Evolutionary conservation across 306 rosid genomes (phyloP).

Genomic region (Trichosanthes truncata): DNA sequence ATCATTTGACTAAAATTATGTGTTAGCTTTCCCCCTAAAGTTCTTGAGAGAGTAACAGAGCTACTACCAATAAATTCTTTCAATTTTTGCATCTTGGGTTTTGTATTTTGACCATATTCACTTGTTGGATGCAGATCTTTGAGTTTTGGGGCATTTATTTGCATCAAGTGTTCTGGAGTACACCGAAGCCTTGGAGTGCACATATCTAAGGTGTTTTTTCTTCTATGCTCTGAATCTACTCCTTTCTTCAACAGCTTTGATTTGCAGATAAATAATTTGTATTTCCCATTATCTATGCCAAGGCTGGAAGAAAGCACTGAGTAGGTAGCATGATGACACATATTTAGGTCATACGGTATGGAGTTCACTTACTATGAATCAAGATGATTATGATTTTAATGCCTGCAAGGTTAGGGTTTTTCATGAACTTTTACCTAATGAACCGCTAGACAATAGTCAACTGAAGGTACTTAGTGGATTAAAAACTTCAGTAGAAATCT

Average conservation of each 20-base stretch:
- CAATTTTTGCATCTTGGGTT: not conserved
- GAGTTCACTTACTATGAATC: not conserved
- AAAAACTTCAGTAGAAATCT: not conserved
- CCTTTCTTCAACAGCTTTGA: not conserved
- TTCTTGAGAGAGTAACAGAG: not conserved
- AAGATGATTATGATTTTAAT: not conserved
- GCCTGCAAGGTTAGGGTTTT: not conserved
- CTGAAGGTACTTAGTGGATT: not conserved
- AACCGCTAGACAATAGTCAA: not conserved
- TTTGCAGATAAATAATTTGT: not conserved
- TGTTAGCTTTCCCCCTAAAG: not conserved
- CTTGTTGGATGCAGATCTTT: slow-evolving; percentile 50
- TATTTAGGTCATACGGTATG: not conserved
- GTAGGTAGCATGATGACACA: not conserved
- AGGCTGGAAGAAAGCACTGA: not conserved
- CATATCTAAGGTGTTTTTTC: slow-evolving; percentile 63
- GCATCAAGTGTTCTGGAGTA: slow-evolving; percentile 93
- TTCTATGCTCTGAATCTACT: slow-evolving; percentile 3
- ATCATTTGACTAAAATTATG: not conserved
- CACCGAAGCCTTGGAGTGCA: slow-evolving; percentile 96
- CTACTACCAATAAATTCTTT: not conserved
- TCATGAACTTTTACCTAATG: not conserved
- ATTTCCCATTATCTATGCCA: not conserved
- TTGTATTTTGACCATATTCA: not conserved
- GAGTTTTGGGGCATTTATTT: slow-evolving; percentile 68